Conservation (phyloP, 148 eudicot genomes). For the Beta vulgaris region DNA sequence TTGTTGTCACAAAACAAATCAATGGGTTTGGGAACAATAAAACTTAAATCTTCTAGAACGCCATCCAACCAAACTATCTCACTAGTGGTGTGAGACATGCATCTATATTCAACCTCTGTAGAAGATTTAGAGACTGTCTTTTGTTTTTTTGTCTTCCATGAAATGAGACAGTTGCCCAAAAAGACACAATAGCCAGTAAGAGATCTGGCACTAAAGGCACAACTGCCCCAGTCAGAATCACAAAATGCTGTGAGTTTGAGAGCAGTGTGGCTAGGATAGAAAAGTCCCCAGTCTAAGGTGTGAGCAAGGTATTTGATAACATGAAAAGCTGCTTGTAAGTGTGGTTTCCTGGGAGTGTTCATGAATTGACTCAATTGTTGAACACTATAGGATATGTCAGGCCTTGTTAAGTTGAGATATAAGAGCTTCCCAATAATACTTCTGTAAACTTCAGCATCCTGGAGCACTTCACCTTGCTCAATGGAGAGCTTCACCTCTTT, state of each 20-base stretch:
- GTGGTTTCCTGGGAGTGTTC: background rate
- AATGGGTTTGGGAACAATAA: no score
- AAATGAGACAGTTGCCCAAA: no score
- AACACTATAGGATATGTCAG: background rate
- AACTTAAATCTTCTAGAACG: no score
- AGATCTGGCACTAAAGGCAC: background rate
- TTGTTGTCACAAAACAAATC: no score
- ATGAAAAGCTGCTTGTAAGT: no score
- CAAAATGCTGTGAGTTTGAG: background rate
- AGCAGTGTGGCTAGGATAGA: background rate
- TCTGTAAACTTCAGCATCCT: background rate
- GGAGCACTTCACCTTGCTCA: no score
- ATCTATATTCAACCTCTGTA: no score
- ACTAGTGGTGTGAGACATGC: no score
- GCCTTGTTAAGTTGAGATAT: background rate
- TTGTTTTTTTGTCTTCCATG: no score
- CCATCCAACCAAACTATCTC: no score
- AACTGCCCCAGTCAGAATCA: background rate
- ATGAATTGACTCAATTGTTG: background rate
- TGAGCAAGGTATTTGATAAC: background rate
- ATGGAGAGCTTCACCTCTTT: background rate
- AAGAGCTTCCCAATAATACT: background rate
- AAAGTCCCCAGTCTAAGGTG: background rate
- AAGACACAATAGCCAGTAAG: no score
- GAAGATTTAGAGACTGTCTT: no score